These are phyloP conservation scores for Rhizopogon sp. DNA, from an alignment of 768 basidiomycete genomes.

Conservation along the genomic window DNA sequence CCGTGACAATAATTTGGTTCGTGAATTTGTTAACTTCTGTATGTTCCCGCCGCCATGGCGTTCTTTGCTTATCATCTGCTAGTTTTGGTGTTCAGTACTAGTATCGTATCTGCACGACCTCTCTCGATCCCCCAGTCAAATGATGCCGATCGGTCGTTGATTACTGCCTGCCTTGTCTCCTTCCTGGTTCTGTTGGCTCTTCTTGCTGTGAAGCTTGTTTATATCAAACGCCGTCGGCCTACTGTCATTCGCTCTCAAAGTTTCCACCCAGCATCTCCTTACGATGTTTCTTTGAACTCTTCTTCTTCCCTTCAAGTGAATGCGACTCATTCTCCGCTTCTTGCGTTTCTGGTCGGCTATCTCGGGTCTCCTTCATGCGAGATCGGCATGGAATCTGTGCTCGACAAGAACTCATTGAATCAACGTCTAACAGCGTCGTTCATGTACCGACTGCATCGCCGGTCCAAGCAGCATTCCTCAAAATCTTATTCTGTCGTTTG, in stretches of 20 bases:
- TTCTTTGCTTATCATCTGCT: not conserved
- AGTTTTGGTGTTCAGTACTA: too few relatives aligned
- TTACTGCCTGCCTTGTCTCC: slow-evolving; percentile 9
- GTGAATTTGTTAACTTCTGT: too few relatives aligned
- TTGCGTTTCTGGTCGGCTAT: slow-evolving; percentile 22
- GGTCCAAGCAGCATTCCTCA: slow-evolving; percentile 7
- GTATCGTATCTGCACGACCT: not conserved
- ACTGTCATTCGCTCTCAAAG: slow-evolving; percentile 17
- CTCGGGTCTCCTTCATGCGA: slow-evolving; percentile 30
- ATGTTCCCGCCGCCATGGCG: not conserved
- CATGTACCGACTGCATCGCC: slow-evolving; percentile 5
- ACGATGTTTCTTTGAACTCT: slow-evolving; percentile 1
- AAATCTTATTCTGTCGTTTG: not conserved
- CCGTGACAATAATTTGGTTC: too few relatives aligned
- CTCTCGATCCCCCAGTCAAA: not conserved
- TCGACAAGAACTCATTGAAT: slow-evolving; percentile 7
- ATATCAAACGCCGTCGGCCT: slow-evolving; percentile 25
- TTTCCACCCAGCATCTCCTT: not conserved
- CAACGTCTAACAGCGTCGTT: slow-evolving; percentile 4
- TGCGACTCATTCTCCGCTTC: not conserved
- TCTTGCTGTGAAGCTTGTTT: slow-evolving; percentile 19
- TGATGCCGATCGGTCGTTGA: slow-evolving; percentile 3
- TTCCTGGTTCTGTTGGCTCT: slow-evolving; percentile 13
- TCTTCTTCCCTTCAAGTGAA: not conserved
- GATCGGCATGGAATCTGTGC: slow-evolving; percentile 12